Evolutionary conservation across 306 rosid species (phyloP), one percentile per base, ranked within the genome.

Genomic region (Fagus sylvatica): DNA sequence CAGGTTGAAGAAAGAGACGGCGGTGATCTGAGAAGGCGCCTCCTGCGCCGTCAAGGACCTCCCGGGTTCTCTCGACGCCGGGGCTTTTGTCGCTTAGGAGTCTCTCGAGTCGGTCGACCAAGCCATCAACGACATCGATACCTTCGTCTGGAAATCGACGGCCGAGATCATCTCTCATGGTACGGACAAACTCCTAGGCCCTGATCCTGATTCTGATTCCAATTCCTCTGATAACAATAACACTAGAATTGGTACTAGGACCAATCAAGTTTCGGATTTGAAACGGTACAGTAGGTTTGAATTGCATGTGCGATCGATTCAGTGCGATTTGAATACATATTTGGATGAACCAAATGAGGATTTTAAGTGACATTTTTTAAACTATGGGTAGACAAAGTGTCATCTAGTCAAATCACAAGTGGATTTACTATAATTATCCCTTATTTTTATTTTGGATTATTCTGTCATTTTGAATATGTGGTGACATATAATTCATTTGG

Each of bases 51-150:
- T 95, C 74, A 80, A 75, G 85, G 93, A 84, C 77, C 86, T 94
- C 46, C 97, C 97, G n/a, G 66, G 82, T 19, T 89, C 92, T 40
- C 85, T 95, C 2, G 98, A 95, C 40, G 90, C 17, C 42, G 98
- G 97, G 77, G 90, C 98, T 41, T 83, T 94, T 41, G 98, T 92
- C 55, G 98, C 97, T 22, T 98, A 95, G 88, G 93, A 84, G 30
- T 95, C 98, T 77, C 97, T 95, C 7, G 98, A 95, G 83, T 83
- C 93, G 67, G 98, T 95, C 7, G 98, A 97, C 36, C 93, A 95
- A 65, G 98, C 96, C 48, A 92, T 95, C 43, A 98, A 95, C 68
- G 96, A 92, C 28, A 89, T 95, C 73, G 97, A 98, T 6, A 80
- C 49, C 89, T 79, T 93, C 49, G 96, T 95, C 28, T 95, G 98